Conservation (phyloP, 2,329 filamentous ascomycete species). For the Arthrobotrys conoides region DNA sequence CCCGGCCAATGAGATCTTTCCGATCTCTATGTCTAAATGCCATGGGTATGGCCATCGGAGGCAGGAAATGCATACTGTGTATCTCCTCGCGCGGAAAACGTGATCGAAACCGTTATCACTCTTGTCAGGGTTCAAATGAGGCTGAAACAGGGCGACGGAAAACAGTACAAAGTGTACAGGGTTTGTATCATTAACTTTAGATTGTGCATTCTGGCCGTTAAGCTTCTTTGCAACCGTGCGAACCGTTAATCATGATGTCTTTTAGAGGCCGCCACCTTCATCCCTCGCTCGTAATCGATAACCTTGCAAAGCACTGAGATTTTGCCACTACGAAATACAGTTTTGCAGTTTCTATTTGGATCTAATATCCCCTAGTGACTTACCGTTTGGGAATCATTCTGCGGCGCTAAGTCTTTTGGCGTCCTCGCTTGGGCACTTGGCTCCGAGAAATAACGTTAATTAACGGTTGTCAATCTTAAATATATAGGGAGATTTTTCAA, state of each 20-base stretch:
- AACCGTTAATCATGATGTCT: conserved; percentile 51
- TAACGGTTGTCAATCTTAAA: conserved; percentile 30
- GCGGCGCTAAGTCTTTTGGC: conserved; percentile 45
- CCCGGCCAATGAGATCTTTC: conserved; percentile 48
- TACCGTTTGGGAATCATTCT: conserved; percentile 47
- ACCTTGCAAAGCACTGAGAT: conserved; percentile 2
- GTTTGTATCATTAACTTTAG: not conserved
- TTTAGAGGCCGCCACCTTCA: conserved; percentile 41
- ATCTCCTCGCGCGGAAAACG: conserved; percentile 39
- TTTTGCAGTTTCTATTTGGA: conserved; percentile 6
- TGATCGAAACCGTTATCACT: conserved; percentile 56
- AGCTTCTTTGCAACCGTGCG: conserved; percentile 55
- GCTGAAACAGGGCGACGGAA: conserved; percentile 54
- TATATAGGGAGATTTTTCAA: conserved; percentile 13
- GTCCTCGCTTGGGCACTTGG: conserved; percentile 28
- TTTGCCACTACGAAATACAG: conserved; percentile 1
- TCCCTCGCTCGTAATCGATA: conserved; percentile 39
- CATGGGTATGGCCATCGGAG: conserved; percentile 43
- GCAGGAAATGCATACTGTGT: conserved; percentile 35
- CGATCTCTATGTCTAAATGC: conserved; percentile 38
- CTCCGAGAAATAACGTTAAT: conserved; percentile 45
- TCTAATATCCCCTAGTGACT: conserved; percentile 44
- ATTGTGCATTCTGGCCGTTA: conserved; percentile 14
- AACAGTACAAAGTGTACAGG: conserved; percentile 14
- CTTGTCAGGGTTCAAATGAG: conserved; percentile 54